These are phyloP conservation scores for Aechmea fasciata DNA, from an alignment of 176 grass and related monocot species.

Conservation along the genomic window DNA sequence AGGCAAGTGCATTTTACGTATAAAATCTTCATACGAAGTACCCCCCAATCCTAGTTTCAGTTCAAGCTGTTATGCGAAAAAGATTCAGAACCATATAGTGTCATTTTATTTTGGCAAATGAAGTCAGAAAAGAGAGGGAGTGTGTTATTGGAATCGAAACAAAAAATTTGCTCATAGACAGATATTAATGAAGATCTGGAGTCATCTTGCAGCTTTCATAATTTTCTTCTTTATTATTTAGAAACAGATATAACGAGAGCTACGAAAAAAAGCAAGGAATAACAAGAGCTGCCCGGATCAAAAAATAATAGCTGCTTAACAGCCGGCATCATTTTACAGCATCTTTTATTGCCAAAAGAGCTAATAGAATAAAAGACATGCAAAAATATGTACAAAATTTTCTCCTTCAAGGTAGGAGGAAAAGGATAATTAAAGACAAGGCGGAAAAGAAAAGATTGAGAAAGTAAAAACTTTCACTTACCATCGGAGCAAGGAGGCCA, in stretches of 20 bases:
- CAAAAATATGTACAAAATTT: not conserved
- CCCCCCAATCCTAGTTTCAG: conserved; percentile 85
- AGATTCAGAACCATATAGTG: conserved; percentile 1
- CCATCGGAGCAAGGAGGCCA: conserved; percentile 63
- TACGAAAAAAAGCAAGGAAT: too few relatives aligned
- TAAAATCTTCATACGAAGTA: conserved; percentile 93
- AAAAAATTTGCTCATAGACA: too few relatives aligned
- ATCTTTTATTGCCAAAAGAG: too few relatives aligned
- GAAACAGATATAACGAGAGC: too few relatives aligned
- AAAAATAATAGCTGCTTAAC: too few relatives aligned
- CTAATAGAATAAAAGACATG: not conserved
- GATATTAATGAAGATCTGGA: not conserved
- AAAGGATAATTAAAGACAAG: conserved; percentile 1
- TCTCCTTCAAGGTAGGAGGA: not conserved
- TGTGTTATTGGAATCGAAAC: too few relatives aligned
- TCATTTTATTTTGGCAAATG: not conserved
- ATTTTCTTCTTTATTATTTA: too few relatives aligned
- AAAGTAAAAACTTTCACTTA: conserved; percentile 34
- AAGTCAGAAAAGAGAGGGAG: not conserved
- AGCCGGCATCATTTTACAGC: too few relatives aligned
- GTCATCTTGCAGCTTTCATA: not conserved
- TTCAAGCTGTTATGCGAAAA: conserved; percentile 51
- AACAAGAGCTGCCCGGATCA: too few relatives aligned
- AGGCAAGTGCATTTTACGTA: conserved; percentile 66
- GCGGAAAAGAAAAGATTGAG: conserved; percentile 8